Evolutionary conservation across 805 yeast genomes (phyloP).

Genomic region (Ogataea parapolymorpha): DNA sequence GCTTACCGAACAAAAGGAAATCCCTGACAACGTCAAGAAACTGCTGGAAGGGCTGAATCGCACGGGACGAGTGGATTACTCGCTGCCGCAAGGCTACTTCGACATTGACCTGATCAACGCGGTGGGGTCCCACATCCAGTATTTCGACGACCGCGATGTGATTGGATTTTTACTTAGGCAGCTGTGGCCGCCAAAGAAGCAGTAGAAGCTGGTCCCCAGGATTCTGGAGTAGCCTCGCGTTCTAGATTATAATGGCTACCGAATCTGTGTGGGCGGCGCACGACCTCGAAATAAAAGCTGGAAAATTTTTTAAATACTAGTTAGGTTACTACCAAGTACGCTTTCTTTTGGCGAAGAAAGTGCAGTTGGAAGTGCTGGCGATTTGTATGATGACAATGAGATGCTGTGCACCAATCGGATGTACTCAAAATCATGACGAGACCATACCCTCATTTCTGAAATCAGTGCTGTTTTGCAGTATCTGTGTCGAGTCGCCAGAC

Average conservation of each 20-base stretch:
- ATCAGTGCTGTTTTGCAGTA: conserved; percentile 1
- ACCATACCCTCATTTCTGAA: conserved; percentile 26
- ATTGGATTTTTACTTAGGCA: conserved; percentile 75
- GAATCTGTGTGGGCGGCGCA: neutral
- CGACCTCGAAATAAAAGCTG: conserved; percentile 6
- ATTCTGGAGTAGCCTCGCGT: neutral
- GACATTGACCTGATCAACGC: conserved; percentile 80
- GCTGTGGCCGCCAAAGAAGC: conserved; percentile 29
- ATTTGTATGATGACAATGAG: conserved; percentile 31
- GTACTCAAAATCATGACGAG: conserved; percentile 33
- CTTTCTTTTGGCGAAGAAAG: conserved; percentile 7
- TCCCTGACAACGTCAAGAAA: conserved; percentile 31
- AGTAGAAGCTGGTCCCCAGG: no score
- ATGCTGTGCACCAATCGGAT: conserved; percentile 39
- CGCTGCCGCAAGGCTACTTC: conserved; percentile 71
- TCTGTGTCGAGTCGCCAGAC: neutral
- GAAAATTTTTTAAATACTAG: neutral
- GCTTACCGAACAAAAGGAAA: conserved; percentile 6
- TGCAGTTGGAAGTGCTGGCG: conserved; percentile 4
- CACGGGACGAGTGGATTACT: conserved; percentile 78
- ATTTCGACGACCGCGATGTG: conserved; percentile 82
- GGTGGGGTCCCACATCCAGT: conserved; percentile 82
- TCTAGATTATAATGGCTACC: neutral
- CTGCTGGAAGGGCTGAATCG: conserved; percentile 51
- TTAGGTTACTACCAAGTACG: conserved; percentile 1